Evolutionary conservation across 352 stramenopile genomes (phyloP).

Genomic region (Aphanomyces cochlioides): DNA sequence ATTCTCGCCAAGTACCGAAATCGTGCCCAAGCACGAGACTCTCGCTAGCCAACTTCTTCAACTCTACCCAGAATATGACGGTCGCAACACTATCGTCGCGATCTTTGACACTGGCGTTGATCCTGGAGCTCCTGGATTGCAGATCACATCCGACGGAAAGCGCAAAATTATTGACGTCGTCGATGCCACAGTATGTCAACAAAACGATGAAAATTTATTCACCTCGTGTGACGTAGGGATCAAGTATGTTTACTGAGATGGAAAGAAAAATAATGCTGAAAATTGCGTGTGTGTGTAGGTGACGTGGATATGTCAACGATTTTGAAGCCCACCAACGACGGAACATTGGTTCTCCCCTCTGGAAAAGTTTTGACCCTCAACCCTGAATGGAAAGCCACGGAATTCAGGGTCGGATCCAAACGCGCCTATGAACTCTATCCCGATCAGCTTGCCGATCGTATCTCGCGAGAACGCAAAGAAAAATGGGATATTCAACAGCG

Average conservation of each 20-base stretch:
- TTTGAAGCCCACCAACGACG: conserved; percentile 43
- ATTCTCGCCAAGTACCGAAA: conserved; percentile 30
- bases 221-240: conserved; percentile 6
- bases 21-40: conserved; percentile 91
- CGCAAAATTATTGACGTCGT: conserved; percentile 94
- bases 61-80: conserved; percentile 85
- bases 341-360: conserved; percentile 19
- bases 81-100: conserved; percentile 87
- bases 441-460: conserved; percentile 49
- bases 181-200: conserved; percentile 84
- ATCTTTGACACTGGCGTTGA: conserved; percentile 97
- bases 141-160: conserved; percentile 77
- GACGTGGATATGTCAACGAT: conserved; percentile 89
- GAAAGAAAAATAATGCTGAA: background rate
- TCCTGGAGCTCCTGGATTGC: conserved; percentile 82
- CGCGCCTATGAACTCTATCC: conserved; percentile 89
- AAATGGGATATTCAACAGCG: conserved; percentile 72
- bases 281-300: conserved; percentile 41
- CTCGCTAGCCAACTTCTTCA: conserved; percentile 73
- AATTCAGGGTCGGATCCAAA: conserved; percentile 84
- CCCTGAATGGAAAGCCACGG: conserved; percentile 54
- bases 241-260: background rate
- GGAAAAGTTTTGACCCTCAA: conserved; percentile 70
- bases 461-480: conserved; percentile 82
- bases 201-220: no score